Conservation (phyloP, 148 eudicot species). For the Chenopodium formosanum region DNA sequence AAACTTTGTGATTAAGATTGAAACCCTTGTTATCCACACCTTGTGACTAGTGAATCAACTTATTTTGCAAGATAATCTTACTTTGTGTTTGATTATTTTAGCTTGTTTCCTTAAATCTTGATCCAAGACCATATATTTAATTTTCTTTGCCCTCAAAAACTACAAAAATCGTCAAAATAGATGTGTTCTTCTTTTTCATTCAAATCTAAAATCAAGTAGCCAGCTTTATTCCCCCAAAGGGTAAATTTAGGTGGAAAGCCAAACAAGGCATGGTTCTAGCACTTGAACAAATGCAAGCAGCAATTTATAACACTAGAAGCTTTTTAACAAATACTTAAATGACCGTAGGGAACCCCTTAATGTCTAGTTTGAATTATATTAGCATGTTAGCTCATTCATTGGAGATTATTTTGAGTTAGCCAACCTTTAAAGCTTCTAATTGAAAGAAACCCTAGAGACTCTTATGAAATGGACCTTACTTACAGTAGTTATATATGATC, state of each 20-base stretch:
- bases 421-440: background rate
- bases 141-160: too few species aligned
- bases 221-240: background rate
- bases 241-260: background rate
- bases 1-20: too few species aligned
- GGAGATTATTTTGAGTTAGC: background rate
- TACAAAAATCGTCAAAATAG: too few species aligned
- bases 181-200: too few species aligned
- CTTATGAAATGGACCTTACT: background rate
- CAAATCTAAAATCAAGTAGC: background rate
- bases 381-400: background rate
- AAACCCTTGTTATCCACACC: too few species aligned
- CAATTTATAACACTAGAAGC: background rate
- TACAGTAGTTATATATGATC: background rate
- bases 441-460: background rate
- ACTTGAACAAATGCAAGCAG: background rate
- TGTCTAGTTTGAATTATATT: background rate
- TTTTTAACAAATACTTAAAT: background rate
- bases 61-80: too few species aligned
- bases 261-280: background rate
- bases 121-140: too few species aligned
- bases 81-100: too few species aligned
- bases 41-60: too few species aligned
- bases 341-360: background rate
- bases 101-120: too few species aligned